Percentiles rank a stretch among this genome's conserved stretches.
Evolutionary conservation across 2,329 filamentous ascomycete genomes (phyloP).

Genomic region (Arthrobotrys musiformis): DNA sequence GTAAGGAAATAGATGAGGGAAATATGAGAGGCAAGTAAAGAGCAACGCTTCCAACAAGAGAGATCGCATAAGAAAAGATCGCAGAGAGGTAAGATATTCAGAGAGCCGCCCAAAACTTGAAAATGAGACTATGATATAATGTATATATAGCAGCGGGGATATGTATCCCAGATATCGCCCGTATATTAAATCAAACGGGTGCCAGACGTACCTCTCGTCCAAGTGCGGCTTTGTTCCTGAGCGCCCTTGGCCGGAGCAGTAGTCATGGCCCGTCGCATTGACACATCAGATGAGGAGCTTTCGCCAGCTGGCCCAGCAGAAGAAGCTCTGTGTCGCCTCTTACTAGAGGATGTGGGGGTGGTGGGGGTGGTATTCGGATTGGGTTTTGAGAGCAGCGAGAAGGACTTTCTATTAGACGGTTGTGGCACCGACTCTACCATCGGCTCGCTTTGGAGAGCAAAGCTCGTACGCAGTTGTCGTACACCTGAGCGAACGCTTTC

Average conservation of each 20-base stretch:
- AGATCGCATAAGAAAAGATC: slow-evolving; percentile 21
- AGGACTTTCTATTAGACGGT: slow-evolving; percentile 38
- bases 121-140: slow-evolving; percentile 37
- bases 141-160: slow-evolving; percentile 37
- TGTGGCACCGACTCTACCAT: slow-evolving; percentile 36
- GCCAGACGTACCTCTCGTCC: slow-evolving; percentile 45
- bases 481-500: slow-evolving; percentile 53
- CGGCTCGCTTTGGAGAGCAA: slow-evolving; percentile 52
- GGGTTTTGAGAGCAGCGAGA: slow-evolving; percentile 45
- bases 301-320: slow-evolving; percentile 54
- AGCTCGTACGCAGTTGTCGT: slow-evolving; percentile 54
- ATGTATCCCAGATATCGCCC: slow-evolving; percentile 25
- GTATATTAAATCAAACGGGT: slow-evolving; percentile 44
- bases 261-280: slow-evolving; percentile 49
- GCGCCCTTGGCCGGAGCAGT: slow-evolving; percentile 36
- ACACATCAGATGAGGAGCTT: slow-evolving; percentile 44
- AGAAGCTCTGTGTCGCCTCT: slow-evolving; percentile 53
- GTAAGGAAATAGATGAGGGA: slow-evolving; percentile 27
- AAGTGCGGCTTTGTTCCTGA: slow-evolving; percentile 54
- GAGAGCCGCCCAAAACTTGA: slow-evolving; percentile 45
- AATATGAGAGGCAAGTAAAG: slow-evolving; percentile 27
- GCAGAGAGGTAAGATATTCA: slow-evolving; percentile 36
- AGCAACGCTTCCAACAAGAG: slow-evolving; percentile 34
- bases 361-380: slow-evolving; percentile 21
- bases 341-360: slow-evolving; percentile 23